Percentiles rank a stretch among this genome's conserved stretches.
phyloP scores from a whole-genome alignment of 1,139 yeast species.

The Blastobotrys elegans region DNA sequence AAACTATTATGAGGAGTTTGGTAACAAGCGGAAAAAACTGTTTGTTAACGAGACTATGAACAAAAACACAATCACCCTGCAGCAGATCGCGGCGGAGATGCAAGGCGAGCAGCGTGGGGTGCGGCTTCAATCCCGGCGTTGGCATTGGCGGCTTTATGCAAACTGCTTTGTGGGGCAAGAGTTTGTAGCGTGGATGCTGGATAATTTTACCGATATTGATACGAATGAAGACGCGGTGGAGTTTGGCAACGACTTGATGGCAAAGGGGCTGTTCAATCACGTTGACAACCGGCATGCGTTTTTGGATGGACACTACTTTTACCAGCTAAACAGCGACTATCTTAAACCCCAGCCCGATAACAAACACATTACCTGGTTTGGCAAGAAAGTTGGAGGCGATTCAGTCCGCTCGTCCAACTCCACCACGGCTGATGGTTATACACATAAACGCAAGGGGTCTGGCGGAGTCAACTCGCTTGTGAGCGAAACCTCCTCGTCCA shows the following conservation, averaged over 20 bases:
- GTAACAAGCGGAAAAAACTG: slow-evolving; percentile 30
- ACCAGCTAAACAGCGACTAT: slow-evolving; percentile 61
- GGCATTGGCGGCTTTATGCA: slow-evolving; percentile 83
- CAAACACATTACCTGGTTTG: slow-evolving; percentile 18
- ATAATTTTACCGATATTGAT: slow-evolving; percentile 71
- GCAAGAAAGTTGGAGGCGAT: slow-evolving; percentile 3
- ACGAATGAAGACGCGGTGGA: slow-evolving; percentile 76
- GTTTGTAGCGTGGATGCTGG: slow-evolving; percentile 77
- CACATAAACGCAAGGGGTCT: slow-evolving; percentile 16
- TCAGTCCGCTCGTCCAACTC: not conserved
- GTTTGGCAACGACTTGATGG: slow-evolving; percentile 75
- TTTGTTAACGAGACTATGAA: slow-evolving; percentile 37
- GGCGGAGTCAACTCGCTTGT: slow-evolving; percentile 9
- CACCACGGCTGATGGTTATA: not conserved
- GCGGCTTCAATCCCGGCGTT: slow-evolving; percentile 67
- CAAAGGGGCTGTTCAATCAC: slow-evolving; percentile 65
- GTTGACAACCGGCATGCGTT: slow-evolving; percentile 81
- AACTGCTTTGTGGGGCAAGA: slow-evolving; percentile 84
- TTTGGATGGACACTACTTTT: slow-evolving; percentile 89
- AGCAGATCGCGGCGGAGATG: slow-evolving; percentile 57
- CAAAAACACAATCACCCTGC: slow-evolving; percentile 38
- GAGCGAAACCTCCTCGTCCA: slow-evolving; percentile 13
- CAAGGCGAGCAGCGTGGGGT: slow-evolving; percentile 48
- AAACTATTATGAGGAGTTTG: slow-evolving; percentile 20
- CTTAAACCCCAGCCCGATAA: slow-evolving; percentile 20